Evolutionary conservation across 2,329 filamentous ascomycete genomes (phyloP), one percentile per base, ranked within the genome.

Genomic region (Neocatenulostroma microsporum): DNA sequence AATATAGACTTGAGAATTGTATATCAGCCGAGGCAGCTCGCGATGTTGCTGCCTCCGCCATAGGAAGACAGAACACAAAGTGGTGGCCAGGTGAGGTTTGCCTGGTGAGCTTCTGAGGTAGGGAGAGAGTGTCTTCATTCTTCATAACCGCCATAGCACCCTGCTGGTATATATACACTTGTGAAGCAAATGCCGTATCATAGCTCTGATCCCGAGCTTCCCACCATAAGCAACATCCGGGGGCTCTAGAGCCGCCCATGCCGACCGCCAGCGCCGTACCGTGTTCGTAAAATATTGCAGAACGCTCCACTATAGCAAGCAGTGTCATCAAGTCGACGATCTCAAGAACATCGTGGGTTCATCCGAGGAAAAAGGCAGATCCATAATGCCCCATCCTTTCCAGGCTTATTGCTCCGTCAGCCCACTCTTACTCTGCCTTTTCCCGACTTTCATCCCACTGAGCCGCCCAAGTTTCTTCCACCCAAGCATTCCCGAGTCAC

Each of bases 391-490:
- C n/a, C n/a, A n/a, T n/a, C n/a, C n/a, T n/a, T n/a, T n/a, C n/a
- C n/a, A n/a, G n/a, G n/a, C n/a, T n/a, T 30, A 12, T 17, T 48
- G 48, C 24, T 48, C 45, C 29, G 46, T 46, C 14, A 55, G 34
- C n/a, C 44, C 50, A 13, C 50, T 46, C 15, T 49, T 49, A 40
- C 56, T 57, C 47, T 56, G 58, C 42, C 56, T 60, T 43, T 49
- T 55, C 21, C 50, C 48, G 34, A 46, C 47, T 46, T 57, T 57
- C 57, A 62, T 52, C 35, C 55, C 55, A 36, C 56, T 60, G 17
- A 61, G 44, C 29, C 57, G 41, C n/a, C 57, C 56, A 27, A 62
- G 44, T 30, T 59, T 60, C 47, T 57, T 61, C 59, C 58, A 62
- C 14, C 26, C 26, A 9, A 9, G 13, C 48, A 60, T 53, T 14